Conservation (phyloP, 2,329 filamentous ascomycete genomes). For the Arthrobotrys sinensis region DNA sequence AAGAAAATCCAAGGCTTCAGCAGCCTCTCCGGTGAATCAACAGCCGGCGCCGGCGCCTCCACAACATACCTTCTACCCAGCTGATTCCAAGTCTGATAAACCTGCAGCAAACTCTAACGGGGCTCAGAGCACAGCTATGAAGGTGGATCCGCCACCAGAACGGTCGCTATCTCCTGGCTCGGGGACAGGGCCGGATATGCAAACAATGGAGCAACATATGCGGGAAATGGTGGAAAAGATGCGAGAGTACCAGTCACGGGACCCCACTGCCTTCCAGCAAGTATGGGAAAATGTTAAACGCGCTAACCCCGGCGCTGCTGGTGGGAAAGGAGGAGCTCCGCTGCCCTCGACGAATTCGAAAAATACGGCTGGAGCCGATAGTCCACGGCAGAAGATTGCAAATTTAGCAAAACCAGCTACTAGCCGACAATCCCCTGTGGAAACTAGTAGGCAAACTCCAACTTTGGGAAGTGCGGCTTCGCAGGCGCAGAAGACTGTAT, state of each 20-base stretch:
- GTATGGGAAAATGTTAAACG: conserved; percentile 73
- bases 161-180: neutral
- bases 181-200: conserved; percentile 28
- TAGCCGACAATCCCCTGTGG: neutral
- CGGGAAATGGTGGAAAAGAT: conserved; percentile 70
- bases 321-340: conserved; percentile 24
- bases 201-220: conserved; percentile 64
- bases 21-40: neutral
- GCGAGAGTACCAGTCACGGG: conserved; percentile 73
- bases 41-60: conserved; percentile 32
- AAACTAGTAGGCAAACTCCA: neutral
- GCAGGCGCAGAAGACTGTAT: conserved; percentile 43
- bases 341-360: conserved; percentile 48
- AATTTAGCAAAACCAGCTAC: conserved; percentile 8
- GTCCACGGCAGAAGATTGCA: conserved; percentile 49
- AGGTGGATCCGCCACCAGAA: neutral
- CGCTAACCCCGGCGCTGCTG: conserved; percentile 63
- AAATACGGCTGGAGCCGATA: conserved; percentile 55
- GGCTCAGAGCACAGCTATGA: neutral
- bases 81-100: neutral
- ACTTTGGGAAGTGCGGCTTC: conserved; percentile 32
- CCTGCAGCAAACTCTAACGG: neutral
- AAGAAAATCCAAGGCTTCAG: conserved; percentile 15
- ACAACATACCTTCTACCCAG: conserved; percentile 37
- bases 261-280: conserved; percentile 72